phyloP scores from a whole-genome alignment of 345 rosid species.

The Gossypium sturtianum region DNA sequence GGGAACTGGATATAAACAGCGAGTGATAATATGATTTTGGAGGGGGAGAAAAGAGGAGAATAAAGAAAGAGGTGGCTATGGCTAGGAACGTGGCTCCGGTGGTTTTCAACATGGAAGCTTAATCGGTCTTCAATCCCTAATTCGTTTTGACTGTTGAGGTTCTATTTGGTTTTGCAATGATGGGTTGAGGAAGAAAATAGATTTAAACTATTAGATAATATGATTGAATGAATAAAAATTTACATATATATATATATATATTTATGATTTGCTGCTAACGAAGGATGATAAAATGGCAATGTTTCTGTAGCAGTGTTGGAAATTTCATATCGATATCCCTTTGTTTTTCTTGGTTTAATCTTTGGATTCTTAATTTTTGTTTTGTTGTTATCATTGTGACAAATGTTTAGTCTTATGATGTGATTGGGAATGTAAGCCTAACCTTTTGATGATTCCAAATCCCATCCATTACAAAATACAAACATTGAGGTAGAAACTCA shows the following conservation, averaged over 20 bases:
- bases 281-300: neutral
- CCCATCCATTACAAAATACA: too few species aligned
- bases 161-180: neutral
- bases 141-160: neutral
- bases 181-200: neutral
- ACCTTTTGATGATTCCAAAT: neutral
- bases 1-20: slow-evolving; percentile 46
- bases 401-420: neutral
- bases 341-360: too few species aligned
- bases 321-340: too few species aligned
- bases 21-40: slow-evolving; percentile 50
- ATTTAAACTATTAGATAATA: slow-evolving; percentile 2
- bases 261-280: neutral
- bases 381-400: too few species aligned
- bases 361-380: too few species aligned
- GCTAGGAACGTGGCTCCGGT: slow-evolving; percentile 27
- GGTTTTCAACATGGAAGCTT: slow-evolving; percentile 24
- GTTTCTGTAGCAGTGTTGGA: too few species aligned
- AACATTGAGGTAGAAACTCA: too few species aligned
- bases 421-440: neutral
- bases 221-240: neutral
- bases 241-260: neutral
- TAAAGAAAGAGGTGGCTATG: slow-evolving; percentile 35
- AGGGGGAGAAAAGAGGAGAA: slow-evolving; percentile 26
- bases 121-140: neutral